These are phyloP conservation scores for Populus deltoides DNA, from an alignment of 345 rosid species.

Conservation along the genomic window DNA sequence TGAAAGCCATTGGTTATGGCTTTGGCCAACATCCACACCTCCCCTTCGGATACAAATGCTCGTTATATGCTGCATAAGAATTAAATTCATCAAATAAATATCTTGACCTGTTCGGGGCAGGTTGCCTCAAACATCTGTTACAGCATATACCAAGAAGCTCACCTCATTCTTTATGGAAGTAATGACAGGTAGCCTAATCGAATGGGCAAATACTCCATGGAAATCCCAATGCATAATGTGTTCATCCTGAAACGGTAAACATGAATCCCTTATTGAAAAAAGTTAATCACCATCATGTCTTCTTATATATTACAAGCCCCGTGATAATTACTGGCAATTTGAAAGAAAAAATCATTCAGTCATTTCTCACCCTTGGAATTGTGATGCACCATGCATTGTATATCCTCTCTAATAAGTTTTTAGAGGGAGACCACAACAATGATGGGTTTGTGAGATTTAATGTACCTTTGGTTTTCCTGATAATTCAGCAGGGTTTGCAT, in stretches of 20 bases:
- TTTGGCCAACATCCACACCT: slow-evolving; percentile 65
- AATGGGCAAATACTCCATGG: slow-evolving; percentile 34
- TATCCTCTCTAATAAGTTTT: not conserved
- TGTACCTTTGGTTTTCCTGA: slow-evolving; percentile 46
- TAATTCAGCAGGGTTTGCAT: slow-evolving; percentile 20
- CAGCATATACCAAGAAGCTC: slow-evolving; percentile 20
- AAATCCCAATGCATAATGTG: slow-evolving; percentile 37
- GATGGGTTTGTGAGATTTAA: not conserved
- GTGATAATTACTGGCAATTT: not conserved
- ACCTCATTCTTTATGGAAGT: slow-evolving; percentile 61
- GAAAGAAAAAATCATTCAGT: too few species aligned
- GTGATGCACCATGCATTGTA: not conserved
- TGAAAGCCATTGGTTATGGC: slow-evolving; percentile 85
- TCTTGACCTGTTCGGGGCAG: not conserved
- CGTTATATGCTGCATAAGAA: slow-evolving; percentile 41
- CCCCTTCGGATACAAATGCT: slow-evolving; percentile 63
- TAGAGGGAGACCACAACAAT: not conserved
- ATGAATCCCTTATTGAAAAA: not conserved
- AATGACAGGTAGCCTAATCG: slow-evolving; percentile 43
- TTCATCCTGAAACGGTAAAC: slow-evolving; percentile 47
- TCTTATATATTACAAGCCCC: not conserved
- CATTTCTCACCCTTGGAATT: not conserved
- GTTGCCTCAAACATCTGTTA: not conserved
- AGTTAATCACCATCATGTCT: not conserved
- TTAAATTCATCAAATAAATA: not conserved